Conservation (phyloP, 768 basidiomycete genomes). For the Leccinellum albellum region DNA sequence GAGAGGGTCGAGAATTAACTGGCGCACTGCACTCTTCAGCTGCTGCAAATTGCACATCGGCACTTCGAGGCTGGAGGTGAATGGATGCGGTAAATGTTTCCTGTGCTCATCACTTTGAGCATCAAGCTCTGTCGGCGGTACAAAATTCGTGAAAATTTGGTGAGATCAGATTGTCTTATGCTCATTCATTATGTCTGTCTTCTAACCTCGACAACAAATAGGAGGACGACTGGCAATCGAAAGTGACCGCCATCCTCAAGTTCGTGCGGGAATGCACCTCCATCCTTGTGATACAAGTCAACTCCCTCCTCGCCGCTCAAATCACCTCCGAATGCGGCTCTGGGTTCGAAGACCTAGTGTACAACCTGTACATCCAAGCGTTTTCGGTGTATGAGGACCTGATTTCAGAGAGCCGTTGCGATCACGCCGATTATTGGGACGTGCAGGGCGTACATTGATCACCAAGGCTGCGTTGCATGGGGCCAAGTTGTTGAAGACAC, state of each 20-base stretch:
- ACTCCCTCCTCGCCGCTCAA: too few relatives aligned
- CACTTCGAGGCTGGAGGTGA: constrained; percentile 92
- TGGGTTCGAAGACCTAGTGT: too few relatives aligned
- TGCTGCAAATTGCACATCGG: constrained; percentile 85
- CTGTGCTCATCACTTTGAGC: constrained; percentile 51
- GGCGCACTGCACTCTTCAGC: constrained; percentile 37
- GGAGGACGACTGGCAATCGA: constrained; percentile 85
- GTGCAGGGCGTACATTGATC: too few relatives aligned
- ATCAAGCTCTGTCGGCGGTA: constrained; percentile 92
- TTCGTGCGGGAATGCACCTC: constrained; percentile 94
- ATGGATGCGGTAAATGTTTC: constrained; percentile 81
- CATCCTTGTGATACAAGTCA: too few relatives aligned
- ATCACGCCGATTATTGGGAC: too few relatives aligned
- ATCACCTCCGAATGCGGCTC: too few relatives aligned
- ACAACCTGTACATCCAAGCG: too few relatives aligned
- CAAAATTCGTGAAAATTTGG: constrained; percentile 68
- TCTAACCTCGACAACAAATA: constrained; percentile 22
- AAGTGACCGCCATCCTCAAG: constrained; percentile 86
- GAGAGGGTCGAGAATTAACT: neutral
- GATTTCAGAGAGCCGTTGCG: too few relatives aligned
- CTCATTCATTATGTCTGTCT: neutral
- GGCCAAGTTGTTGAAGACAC: too few relatives aligned
- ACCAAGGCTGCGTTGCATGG: too few relatives aligned
- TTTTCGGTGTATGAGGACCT: too few relatives aligned
- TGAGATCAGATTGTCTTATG: constrained; percentile 20